Conservation (phyloP, 164 flowering plant species). For the Umbilicus rupestris region DNA sequence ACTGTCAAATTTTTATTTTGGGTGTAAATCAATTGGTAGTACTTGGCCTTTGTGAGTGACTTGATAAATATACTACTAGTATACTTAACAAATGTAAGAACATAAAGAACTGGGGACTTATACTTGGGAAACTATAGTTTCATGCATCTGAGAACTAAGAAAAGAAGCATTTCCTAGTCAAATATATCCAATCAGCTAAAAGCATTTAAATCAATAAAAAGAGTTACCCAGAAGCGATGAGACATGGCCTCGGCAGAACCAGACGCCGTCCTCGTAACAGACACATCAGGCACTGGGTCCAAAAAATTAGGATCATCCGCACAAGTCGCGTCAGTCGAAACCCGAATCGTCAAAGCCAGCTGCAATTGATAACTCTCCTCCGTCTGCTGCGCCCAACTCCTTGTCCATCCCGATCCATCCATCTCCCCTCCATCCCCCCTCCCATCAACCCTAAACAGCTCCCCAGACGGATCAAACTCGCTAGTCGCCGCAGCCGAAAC, state of each 20-base stretch:
- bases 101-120: no score
- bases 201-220: neutral
- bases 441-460: conserved; percentile 22
- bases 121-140: no score
- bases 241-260: conserved; percentile 55
- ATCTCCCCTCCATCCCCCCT: conserved; percentile 24
- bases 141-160: no score
- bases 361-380: conserved; percentile 97
- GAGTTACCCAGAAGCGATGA: conserved; percentile 90
- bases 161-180: neutral
- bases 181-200: neutral
- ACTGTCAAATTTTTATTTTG: no score
- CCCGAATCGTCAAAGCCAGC: conserved; percentile 75
- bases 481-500: conserved; percentile 23
- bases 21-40: no score
- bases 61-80: no score
- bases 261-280: conserved; percentile 20
- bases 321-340: conserved; percentile 79
- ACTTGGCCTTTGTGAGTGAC: no score
- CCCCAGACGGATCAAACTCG: conserved; percentile 33
- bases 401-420: conserved; percentile 39
- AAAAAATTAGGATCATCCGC: conserved; percentile 92
- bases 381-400: conserved; percentile 97
- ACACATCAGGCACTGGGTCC: conserved; percentile 60
- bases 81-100: no score